phyloP scores from a whole-genome alignment of 2,329 filamentous ascomycete species.

The Knoxdaviesia proteae region DNA sequence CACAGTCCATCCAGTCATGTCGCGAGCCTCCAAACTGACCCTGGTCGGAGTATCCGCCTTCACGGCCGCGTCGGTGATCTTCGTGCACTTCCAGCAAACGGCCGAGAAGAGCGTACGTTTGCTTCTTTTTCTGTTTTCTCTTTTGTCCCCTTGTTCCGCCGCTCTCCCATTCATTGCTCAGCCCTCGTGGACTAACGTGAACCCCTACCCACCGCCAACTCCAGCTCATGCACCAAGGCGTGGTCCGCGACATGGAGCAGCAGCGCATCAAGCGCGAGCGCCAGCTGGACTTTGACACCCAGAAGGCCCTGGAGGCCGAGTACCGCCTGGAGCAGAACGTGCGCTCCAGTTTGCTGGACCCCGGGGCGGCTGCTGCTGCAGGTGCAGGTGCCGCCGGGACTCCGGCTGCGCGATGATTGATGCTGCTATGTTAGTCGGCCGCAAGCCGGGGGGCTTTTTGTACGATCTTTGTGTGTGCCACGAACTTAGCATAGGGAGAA shows the following conservation, averaged over 20 bases:
- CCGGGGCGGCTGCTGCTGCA: constrained; percentile 4
- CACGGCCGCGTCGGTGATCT: constrained; percentile 53
- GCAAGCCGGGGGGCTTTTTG: too few relatives aligned
- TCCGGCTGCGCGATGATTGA: too few relatives aligned
- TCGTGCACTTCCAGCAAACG: constrained; percentile 80
- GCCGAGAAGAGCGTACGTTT: constrained; percentile 56
- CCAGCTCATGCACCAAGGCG: constrained; percentile 87
- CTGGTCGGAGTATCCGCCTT: constrained; percentile 57
- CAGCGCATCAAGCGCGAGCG: constrained; percentile 78
- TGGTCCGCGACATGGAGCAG: constrained; percentile 86
- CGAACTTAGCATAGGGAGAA: too few relatives aligned
- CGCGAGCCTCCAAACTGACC: constrained; percentile 71
- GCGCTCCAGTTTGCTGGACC: constrained; percentile 15
- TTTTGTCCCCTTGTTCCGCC: background rate
- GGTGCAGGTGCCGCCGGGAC: background rate
- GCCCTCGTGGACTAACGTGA: constrained; percentile 1
- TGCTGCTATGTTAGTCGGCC: too few relatives aligned
- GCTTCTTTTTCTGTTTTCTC: background rate
- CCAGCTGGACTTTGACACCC: constrained; percentile 86
- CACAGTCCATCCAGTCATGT: constrained; percentile 37
- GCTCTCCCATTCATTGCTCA: background rate
- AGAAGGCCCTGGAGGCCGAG: constrained; percentile 64
- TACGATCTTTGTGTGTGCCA: too few relatives aligned
- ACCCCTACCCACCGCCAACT: constrained; percentile 1
- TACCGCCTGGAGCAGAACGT: constrained; percentile 81